Evolutionary conservation across 1,284 basidiomycete species (phyloP).

Genomic region (Agroathelia rolfsii): DNA sequence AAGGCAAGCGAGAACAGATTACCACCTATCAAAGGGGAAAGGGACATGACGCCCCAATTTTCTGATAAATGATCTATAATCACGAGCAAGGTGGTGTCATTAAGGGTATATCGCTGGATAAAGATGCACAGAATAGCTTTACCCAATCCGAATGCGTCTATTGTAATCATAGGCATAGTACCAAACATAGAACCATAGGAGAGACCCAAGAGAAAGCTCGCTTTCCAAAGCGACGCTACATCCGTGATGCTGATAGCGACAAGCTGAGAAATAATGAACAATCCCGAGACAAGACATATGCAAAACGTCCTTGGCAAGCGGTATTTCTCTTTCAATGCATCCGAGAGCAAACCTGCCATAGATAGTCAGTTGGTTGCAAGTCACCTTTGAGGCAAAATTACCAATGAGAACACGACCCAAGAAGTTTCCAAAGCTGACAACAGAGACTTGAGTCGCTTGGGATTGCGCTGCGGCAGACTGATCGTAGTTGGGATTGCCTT

Average conservation of each 20-base stretch:
- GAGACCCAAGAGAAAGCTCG: slow-evolving; percentile 63
- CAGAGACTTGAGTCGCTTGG: slow-evolving; percentile 83
- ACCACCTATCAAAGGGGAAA: slow-evolving; percentile 72
- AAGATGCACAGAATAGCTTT: too few relatives aligned
- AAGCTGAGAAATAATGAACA: slow-evolving; percentile 67
- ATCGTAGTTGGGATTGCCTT: slow-evolving; percentile 56
- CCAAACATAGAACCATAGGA: slow-evolving; percentile 78
- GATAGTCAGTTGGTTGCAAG: too few relatives aligned
- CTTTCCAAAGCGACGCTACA: slow-evolving; percentile 62
- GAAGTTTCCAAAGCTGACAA: slow-evolving; percentile 80
- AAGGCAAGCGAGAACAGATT: slow-evolving; percentile 83
- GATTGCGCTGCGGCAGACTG: slow-evolving; percentile 56
- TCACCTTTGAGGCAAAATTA: too few relatives aligned
- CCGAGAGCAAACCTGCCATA: slow-evolving; percentile 56
- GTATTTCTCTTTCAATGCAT: slow-evolving; percentile 53
- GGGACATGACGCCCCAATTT: slow-evolving; percentile 77
- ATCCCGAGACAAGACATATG: slow-evolving; percentile 51
- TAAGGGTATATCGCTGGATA: slow-evolving; percentile 1
- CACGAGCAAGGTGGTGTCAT: slow-evolving; percentile 4
- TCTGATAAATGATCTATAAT: slow-evolving; percentile 64
- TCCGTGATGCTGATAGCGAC: slow-evolving; percentile 45
- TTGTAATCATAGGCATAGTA: slow-evolving; percentile 62
- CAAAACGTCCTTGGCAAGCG: slow-evolving; percentile 62
- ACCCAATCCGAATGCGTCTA: slow-evolving; percentile 85
- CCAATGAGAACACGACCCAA: slow-evolving; percentile 74